These are phyloP conservation scores for Phytopythium boreale DNA, from an alignment of 352 stramenopile genomes.

Conservation along the genomic window DNA sequence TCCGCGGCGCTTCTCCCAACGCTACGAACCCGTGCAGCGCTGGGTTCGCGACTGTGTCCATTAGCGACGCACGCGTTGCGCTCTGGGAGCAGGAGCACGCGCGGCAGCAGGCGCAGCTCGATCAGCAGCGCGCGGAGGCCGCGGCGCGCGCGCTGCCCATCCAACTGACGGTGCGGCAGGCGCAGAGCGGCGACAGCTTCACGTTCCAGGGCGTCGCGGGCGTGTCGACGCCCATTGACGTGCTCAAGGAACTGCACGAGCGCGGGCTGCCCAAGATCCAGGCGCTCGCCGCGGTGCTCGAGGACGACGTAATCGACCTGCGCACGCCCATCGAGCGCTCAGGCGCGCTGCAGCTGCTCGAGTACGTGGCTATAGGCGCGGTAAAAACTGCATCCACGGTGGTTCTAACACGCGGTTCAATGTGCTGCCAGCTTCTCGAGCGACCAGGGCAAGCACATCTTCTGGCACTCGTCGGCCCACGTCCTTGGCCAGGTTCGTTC, in stretches of 20 bases:
- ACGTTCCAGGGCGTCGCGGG: constrained; percentile 42
- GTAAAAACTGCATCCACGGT: neutral
- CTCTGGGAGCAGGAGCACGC: constrained; percentile 56
- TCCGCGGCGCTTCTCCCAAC: constrained; percentile 1
- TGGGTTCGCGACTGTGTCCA: constrained; percentile 27
- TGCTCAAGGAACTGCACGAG: constrained; percentile 57
- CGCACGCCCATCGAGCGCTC: constrained; percentile 41
- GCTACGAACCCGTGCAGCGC: neutral
- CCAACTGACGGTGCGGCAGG: constrained; percentile 39
- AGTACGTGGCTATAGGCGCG: constrained; percentile 29
- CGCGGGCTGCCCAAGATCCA: constrained; percentile 54
- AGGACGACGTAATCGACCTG: constrained; percentile 50
- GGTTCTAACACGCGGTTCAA: neutral
- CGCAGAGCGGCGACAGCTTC: constrained; percentile 19
- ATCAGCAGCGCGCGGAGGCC: constrained; percentile 6
- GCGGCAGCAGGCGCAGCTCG: constrained; percentile 35
- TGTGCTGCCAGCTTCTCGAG: constrained; percentile 45
- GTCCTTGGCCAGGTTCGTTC: constrained; percentile 94
- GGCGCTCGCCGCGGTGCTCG: constrained; percentile 43
- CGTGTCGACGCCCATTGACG: constrained; percentile 51
- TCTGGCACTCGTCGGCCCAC: constrained; percentile 99
- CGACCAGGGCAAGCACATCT: constrained; percentile 81
- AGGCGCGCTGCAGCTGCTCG: constrained; percentile 52
- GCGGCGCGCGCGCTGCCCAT: constrained; percentile 25
- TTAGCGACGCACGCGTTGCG: constrained; percentile 39